These are phyloP conservation scores for Allomyces javanicus DNA, from an alignment of 192 early-diverging fungal species.

Conservation along the genomic window DNA sequence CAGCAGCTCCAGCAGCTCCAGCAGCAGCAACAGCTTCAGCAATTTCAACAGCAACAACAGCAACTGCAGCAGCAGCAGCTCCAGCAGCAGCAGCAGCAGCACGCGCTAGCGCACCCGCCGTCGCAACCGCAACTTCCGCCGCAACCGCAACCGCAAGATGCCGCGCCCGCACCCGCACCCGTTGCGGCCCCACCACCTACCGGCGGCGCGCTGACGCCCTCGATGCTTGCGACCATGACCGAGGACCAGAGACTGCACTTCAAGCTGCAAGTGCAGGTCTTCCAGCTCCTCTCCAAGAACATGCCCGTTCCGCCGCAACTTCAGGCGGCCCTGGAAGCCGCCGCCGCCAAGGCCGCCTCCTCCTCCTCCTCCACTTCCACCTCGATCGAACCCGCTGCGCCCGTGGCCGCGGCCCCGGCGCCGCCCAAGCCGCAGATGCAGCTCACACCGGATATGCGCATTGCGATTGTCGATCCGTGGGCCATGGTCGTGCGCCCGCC, in stretches of 20 bases:
- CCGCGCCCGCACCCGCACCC: slow-evolving; percentile 1
- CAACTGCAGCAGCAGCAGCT: slow-evolving; percentile 1
- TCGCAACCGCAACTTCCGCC: slow-evolving; percentile 14
- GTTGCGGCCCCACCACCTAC: not conserved
- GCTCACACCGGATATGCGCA: not conserved
- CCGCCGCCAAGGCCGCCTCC: not conserved
- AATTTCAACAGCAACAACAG: slow-evolving; percentile 5
- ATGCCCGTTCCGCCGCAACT: slow-evolving; percentile 52
- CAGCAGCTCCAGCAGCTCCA: slow-evolving; percentile 7
- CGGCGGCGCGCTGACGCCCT: not conserved
- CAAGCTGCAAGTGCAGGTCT: slow-evolving; percentile 66
- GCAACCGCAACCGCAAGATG: slow-evolving; percentile 5
- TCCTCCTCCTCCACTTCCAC: not conserved
- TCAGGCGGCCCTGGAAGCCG: slow-evolving; percentile 33
- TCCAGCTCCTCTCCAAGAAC: slow-evolving; percentile 59
- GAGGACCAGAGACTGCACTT: slow-evolving; percentile 44
- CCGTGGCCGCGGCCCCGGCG: not conserved
- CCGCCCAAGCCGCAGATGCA: not conserved
- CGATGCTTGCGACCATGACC: slow-evolving; percentile 17
- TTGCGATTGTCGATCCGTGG: slow-evolving; percentile 1
- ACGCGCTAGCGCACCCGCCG: slow-evolving; percentile 7
- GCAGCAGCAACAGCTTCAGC: slow-evolving; percentile 13
- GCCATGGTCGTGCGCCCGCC: not conserved
- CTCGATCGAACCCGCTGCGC: not conserved
- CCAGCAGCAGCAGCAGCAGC: not conserved